Percentiles rank a stretch among this genome's conserved stretches.
Conservation (phyloP, 2,329 filamentous ascomycete species). For the Xylaria hypoxylon region DNA sequence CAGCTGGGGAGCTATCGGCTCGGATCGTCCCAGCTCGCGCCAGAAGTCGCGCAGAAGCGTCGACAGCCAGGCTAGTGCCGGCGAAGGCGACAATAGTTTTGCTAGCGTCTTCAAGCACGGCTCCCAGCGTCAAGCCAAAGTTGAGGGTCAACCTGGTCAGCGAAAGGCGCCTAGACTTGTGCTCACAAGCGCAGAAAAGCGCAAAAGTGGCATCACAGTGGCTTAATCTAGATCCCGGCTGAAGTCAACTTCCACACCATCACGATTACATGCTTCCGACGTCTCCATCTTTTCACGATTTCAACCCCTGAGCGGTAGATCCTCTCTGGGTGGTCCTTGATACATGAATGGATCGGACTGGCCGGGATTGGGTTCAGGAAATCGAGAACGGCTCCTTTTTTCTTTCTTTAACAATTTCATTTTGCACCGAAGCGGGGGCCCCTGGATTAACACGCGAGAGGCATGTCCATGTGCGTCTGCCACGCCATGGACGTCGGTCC, state of each 20-base stretch:
- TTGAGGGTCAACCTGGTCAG: conserved; percentile 69
- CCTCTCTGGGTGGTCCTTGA: conserved; percentile 43
- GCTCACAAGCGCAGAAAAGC: conserved; percentile 89
- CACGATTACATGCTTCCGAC: conserved; percentile 49
- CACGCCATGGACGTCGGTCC: conserved; percentile 38
- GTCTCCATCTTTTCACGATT: conserved; percentile 48
- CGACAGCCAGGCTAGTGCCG: conserved; percentile 74
- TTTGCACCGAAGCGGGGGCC: conserved; percentile 39
- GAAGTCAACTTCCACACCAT: conserved; percentile 44
- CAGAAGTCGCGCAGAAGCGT: conserved; percentile 73
- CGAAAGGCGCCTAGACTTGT: conserved; percentile 89
- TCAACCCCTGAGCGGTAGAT: conserved; percentile 48
- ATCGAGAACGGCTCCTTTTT: conserved; percentile 45
- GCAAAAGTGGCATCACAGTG: conserved; percentile 70
- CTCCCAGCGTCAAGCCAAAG: conserved; percentile 63
- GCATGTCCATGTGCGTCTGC: conserved; percentile 35
- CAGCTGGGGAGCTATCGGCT: conserved; percentile 83
- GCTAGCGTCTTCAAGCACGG: conserved; percentile 74
- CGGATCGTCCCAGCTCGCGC: conserved; percentile 79
- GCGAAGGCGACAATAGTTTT: conserved; percentile 70
- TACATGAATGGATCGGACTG: conserved; percentile 47
- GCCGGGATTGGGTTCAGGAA: conserved; percentile 39
- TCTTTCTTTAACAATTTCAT: conserved; percentile 45
- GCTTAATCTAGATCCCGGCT: conserved; percentile 40
- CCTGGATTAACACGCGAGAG: conserved; percentile 38